Percentiles rank a stretch among this genome's conserved stretches.
phyloP scores from a whole-genome alignment of 106 monocot genomes.

The Dendrobium officinale region DNA sequence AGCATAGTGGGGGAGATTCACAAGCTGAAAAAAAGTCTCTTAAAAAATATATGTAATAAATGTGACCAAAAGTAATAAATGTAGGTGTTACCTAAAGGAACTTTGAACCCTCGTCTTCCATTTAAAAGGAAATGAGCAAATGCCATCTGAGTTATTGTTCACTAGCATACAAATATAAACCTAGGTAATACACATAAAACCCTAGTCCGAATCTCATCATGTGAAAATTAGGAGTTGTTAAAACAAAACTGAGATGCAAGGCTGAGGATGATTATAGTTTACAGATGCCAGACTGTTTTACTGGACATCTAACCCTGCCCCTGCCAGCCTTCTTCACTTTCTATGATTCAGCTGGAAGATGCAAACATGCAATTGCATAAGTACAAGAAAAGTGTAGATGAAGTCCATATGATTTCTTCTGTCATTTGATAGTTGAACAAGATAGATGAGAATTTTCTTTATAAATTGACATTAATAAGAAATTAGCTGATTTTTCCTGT shows the following conservation, averaged over 20 bases:
- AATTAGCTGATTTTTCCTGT: neutral
- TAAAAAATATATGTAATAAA: neutral
- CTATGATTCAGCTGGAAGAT: neutral
- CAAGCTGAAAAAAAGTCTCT: neutral
- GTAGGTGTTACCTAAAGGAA: neutral
- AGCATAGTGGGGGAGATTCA: neutral
- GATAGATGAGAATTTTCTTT: neutral
- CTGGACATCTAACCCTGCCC: neutral
- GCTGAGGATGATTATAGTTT: neutral
- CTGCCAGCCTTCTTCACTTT: neutral
- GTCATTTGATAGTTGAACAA: neutral
- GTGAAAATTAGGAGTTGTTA: neutral
- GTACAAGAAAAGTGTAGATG: neutral
- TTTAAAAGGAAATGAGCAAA: neutral
- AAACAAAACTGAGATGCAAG: neutral
- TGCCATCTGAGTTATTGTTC: neutral
- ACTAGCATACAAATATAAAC: neutral
- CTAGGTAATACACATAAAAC: neutral
- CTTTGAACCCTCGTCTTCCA: neutral
- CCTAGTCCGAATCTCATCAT: no score
- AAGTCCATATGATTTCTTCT: neutral
- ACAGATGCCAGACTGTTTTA: neutral
- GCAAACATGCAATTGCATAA: neutral
- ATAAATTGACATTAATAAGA: neutral
- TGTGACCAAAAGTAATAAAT: neutral